Evolutionary conservation across 2,329 filamentous ascomycete genomes (phyloP), one percentile per base, ranked within the genome.

Genomic region (Endothia cerciana): DNA sequence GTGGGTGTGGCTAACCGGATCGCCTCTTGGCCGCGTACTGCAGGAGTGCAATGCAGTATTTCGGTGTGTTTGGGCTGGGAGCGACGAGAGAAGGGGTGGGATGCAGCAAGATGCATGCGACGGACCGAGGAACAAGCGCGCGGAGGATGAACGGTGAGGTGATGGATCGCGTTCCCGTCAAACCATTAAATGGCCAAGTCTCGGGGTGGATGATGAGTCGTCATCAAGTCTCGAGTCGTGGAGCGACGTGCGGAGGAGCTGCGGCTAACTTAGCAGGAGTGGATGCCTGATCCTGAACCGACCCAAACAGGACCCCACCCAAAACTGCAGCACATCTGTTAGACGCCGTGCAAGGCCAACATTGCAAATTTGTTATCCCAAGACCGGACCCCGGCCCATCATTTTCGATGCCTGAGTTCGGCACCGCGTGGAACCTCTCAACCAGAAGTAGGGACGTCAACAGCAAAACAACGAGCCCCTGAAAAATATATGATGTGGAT

Each of bases 11-110:
- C 53, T 58, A 57, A 63, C 62, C 36, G 62, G 40, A 38, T 38
- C 40, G 40, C 55, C 53, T 28, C 36, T n/a, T n/a, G 13, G 62
- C 41, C 49, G 62, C 51, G 62, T 58, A 58, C 53, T 49, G 62
- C 62, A 8, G 7, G 53, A 38, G 62, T 63, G 62, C 62, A 49
- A 49, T 63, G 62, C 62, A 63, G 41, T 63, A 47, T 59, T 45
- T 36, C 43, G 41, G 41, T 22, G 41, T 22, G 41, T 3, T 10
- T 8, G 8, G 30, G 11, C 41, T 22, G 22, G 17, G 17, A 17
- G 30, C 11, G 30, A 28, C 10, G 58, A 38, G 28, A 15, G 28
- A 28, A n/a, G 15, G 10, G 17, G 41, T 28, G 38, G 25, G 45
- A 47, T 22, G 58, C 40, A 5, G 25, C 40, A 33, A 17, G 5